A percentile compares a stretch with the other conserved stretches of the same genome.
phyloP scores from a whole-genome alignment of 2,329 filamentous ascomycete genomes.

The Gliomastix tumulicola region DNA sequence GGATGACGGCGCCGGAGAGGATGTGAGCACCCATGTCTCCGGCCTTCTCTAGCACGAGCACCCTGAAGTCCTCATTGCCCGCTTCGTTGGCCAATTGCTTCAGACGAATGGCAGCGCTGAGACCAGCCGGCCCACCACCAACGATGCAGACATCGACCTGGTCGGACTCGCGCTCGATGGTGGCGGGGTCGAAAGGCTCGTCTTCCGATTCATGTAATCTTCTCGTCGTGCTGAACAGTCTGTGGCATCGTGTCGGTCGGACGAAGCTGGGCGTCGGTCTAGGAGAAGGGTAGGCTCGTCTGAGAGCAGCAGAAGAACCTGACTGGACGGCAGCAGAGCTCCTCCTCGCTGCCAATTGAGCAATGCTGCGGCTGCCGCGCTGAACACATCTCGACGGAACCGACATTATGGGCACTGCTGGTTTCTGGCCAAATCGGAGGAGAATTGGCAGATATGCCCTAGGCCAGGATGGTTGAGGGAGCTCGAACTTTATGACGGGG shows the following conservation, averaged over 20 bases:
- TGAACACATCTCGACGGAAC: constrained; percentile 29
- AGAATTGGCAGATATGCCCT: no score
- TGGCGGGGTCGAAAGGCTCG: constrained; percentile 57
- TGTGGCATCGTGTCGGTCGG: no score
- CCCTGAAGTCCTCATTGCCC: constrained; percentile 92
- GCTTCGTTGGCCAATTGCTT: constrained; percentile 94
- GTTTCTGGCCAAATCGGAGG: no score
- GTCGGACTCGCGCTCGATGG: constrained; percentile 80
- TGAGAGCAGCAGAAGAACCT: no score
- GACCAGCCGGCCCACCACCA: constrained; percentile 88
- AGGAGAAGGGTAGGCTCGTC: no score
- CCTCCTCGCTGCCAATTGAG: no score
- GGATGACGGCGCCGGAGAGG: constrained; percentile 89
- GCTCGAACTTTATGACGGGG: no score
- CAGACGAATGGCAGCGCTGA: constrained; percentile 86
- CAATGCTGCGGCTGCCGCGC: constrained; percentile 20
- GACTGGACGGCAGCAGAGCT: no score
- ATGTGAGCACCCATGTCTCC: constrained; percentile 94
- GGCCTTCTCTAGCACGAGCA: constrained; percentile 89
- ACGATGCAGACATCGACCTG: constrained; percentile 96
- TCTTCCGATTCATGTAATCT: constrained; percentile 23
- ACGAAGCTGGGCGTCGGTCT: no score
- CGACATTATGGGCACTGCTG: constrained; percentile 19
- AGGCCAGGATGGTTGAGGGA: no score
- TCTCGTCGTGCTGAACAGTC: constrained; percentile 27